Base-by-base conservation (phyloP, 208 protist species). In the Leishmania tarentolae region DNA sequence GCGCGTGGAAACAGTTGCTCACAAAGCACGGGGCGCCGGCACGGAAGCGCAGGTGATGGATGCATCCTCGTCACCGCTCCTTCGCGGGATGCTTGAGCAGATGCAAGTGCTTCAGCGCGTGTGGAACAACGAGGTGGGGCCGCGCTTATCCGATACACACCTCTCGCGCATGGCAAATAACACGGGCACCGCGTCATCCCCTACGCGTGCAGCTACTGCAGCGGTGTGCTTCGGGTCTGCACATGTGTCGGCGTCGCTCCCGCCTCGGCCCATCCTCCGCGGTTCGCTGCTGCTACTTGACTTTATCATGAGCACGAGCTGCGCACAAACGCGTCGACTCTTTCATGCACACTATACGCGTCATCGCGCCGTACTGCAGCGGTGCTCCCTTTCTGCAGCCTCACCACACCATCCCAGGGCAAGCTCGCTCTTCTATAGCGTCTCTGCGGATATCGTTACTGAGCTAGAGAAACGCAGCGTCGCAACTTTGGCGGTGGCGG, bases 21-120 rank as follows among this genome's bases (percentile, higher is more conserved):
- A 35, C 42, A 35, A 21, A 6, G 61, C 42, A 15, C 11, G 28
- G 40, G 40, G 53, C 76, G 28, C 21, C 76, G 44, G 47, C 28
- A 15, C n/a, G 46, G 44, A 21, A 78, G 24, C 74, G 42, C 56
- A 76, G 76, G 19, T 47, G 76, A 65, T 44, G 4, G n/a, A 9
- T 40, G 50, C 68, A 68, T 24, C 68, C 17, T 61, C 61, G 21
- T 46, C 52, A 31, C 70, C 13, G 75, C 50, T 76, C 73, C 76
- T 89, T 69, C 76, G 80, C 19, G 75, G 72, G 46, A 76, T 80
- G 53, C 77, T 92, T 50, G 71, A 75, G 52, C 61, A 78, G 53
- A 92, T 93, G 88, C 75, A 85, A 13, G 78, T 83, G 37, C 77
- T 91, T 37, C 79, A 81, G 61, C 47, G 76, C 31, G 86, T 91